Percentiles rank a stretch among this genome's conserved stretches.
Evolutionary conservation across 108 stramenopile genomes (phyloP).

Genomic region (Cyclotella sp.): DNA sequence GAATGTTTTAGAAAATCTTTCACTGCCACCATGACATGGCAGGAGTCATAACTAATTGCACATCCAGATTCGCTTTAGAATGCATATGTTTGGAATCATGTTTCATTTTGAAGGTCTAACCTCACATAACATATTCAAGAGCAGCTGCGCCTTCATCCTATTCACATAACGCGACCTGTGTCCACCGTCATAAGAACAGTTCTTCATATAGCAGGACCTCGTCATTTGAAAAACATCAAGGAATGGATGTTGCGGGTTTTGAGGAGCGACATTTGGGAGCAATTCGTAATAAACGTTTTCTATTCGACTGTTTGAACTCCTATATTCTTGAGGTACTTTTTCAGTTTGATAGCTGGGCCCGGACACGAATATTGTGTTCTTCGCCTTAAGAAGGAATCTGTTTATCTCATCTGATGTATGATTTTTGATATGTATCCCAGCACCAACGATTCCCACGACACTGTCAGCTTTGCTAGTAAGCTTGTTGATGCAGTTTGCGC

Average conservation of each 20-base stretch:
- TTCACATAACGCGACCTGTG: slow-evolving; percentile 35
- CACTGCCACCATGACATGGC: no score
- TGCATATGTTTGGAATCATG: no score
- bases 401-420: not conserved
- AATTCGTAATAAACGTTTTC: not conserved
- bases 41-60: no score
- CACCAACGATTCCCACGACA: not conserved
- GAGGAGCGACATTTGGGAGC: not conserved
- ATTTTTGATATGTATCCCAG: not conserved
- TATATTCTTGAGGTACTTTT: not conserved
- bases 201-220: slow-evolving; percentile 22
- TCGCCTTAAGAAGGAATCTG: not conserved
- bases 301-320: not conserved
- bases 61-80: no score
- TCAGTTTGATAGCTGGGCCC: not conserved
- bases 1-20: no score
- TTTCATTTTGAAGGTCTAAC: not conserved
- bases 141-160: slow-evolving; percentile 41
- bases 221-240: slow-evolving; percentile 29
- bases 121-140: slow-evolving; percentile 39
- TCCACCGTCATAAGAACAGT: slow-evolving; percentile 29
- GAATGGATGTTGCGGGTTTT: slow-evolving; percentile 5
- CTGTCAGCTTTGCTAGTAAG: not conserved
- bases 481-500: not conserved
- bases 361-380: not conserved